Evolutionary conservation across 1,139 yeast species (phyloP).

Genomic region (Pichia sp.): DNA sequence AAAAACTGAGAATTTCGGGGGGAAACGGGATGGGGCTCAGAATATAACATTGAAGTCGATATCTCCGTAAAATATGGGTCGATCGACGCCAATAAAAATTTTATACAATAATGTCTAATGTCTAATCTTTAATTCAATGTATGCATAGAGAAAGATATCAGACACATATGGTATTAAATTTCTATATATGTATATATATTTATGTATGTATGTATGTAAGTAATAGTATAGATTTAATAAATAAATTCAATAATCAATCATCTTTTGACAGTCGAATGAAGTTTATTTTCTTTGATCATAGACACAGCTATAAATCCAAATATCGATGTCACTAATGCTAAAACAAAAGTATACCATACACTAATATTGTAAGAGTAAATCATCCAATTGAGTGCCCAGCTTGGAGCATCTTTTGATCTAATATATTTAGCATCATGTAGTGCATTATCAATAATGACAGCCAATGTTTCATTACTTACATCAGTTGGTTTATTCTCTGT

Average conservation of each 20-base stretch:
- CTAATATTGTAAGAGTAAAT: slow-evolving; percentile 37
- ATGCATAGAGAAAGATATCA: too few relatives aligned
- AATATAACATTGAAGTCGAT: too few relatives aligned
- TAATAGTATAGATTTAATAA: too few relatives aligned
- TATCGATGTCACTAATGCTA: slow-evolving; percentile 25
- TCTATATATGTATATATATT: too few relatives aligned
- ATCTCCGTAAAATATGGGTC: too few relatives aligned
- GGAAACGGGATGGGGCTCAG: too few relatives aligned
- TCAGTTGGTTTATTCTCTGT: slow-evolving; percentile 26
- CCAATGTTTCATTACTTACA: slow-evolving; percentile 28
- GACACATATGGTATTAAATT: too few relatives aligned
- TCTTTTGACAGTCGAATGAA: slow-evolving; percentile 27
- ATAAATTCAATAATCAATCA: neutral
- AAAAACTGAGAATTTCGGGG: too few relatives aligned
- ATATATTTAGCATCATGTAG: slow-evolving; percentile 40
- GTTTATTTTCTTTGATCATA: slow-evolving; percentile 40
- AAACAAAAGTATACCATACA: slow-evolving; percentile 37
- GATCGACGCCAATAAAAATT: too few relatives aligned
- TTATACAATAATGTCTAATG: too few relatives aligned
- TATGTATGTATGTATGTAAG: too few relatives aligned
- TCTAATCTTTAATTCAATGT: too few relatives aligned
- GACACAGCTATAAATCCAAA: slow-evolving; percentile 33
- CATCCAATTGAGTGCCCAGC: slow-evolving; percentile 33
- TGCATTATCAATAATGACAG: slow-evolving; percentile 36
- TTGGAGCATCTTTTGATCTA: slow-evolving; percentile 33